Evolutionary conservation across 1,284 basidiomycete genomes (phyloP).

Genomic region (Ceratobasidium sp.): DNA sequence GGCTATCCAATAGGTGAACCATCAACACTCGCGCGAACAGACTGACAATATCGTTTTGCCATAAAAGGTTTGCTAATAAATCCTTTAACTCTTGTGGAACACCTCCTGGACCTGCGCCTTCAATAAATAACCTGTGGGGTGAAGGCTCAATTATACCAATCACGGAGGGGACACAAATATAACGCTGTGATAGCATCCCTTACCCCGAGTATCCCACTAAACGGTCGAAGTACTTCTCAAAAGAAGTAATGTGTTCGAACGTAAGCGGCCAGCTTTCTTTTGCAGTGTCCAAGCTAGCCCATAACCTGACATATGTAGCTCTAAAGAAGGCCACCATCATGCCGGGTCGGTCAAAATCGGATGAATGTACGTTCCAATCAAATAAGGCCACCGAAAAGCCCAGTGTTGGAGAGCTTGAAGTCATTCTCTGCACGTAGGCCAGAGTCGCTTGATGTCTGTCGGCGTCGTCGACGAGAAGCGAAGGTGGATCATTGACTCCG

Average conservation of each 20-base stretch:
- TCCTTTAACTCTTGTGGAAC: no score
- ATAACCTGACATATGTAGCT: slow-evolving; percentile 3
- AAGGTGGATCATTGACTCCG: background rate
- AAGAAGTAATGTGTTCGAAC: background rate
- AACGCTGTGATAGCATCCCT: no score
- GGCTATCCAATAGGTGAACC: no score
- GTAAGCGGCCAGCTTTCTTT: background rate
- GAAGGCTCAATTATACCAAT: no score
- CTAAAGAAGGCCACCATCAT: slow-evolving; percentile 3
- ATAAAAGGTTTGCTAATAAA: no score
- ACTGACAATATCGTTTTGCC: no score
- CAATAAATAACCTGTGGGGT: no score
- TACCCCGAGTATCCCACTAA: no score
- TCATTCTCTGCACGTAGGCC: background rate
- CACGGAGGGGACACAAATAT: no score
- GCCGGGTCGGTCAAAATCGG: background rate
- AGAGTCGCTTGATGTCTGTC: background rate
- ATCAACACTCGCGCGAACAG: no score
- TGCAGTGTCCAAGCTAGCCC: background rate
- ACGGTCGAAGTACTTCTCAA: no score
- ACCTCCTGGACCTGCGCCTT: no score
- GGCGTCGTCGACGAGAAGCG: background rate
- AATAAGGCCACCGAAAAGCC: background rate
- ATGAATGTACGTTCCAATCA: background rate
- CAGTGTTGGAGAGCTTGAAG: background rate